phyloP scores from a whole-genome alignment of 2,329 filamentous ascomycete species.

The Hypoxylon sp. region DNA sequence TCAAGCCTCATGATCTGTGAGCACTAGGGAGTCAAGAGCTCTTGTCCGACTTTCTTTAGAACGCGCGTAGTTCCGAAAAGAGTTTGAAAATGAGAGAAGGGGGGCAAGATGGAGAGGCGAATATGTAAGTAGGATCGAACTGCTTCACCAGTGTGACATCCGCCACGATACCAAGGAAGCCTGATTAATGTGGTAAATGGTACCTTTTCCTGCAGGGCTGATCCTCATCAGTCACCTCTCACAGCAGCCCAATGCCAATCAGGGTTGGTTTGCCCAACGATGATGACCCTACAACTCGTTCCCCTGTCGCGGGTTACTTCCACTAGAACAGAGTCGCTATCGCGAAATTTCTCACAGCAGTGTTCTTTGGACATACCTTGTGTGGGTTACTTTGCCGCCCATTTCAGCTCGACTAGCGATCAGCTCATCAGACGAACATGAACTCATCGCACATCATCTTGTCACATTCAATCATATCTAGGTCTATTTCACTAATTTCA shows the following conservation, averaged over 20 bases:
- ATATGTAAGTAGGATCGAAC: slow-evolving; percentile 27
- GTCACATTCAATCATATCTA: slow-evolving; percentile 12
- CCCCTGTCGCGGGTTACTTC: slow-evolving; percentile 29
- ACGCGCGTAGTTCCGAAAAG: slow-evolving; percentile 7
- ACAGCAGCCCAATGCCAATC: slow-evolving; percentile 31
- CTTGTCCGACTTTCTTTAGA: slow-evolving; percentile 12
- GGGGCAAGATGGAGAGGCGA: slow-evolving; percentile 8
- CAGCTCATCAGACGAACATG: slow-evolving; percentile 34
- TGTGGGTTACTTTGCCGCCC: slow-evolving; percentile 17
- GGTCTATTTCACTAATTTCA: background rate
- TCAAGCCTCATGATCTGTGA: slow-evolving; percentile 18
- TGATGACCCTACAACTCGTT: slow-evolving; percentile 13
- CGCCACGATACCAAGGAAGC: slow-evolving; percentile 38
- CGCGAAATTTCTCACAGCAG: slow-evolving; percentile 37
- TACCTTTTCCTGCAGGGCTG: slow-evolving; percentile 37
- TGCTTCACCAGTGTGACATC: slow-evolving; percentile 29
- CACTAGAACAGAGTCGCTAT: slow-evolving; percentile 30
- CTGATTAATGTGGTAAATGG: slow-evolving; percentile 40
- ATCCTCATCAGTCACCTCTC: slow-evolving; percentile 40
- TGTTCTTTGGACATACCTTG: slow-evolving; percentile 36
- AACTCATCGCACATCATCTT: slow-evolving; percentile 30
- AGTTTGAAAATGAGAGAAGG: slow-evolving; percentile 5
- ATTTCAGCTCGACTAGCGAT: slow-evolving; percentile 22
- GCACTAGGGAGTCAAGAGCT: slow-evolving; percentile 19
- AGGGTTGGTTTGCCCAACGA: slow-evolving; percentile 16